phyloP scores from a whole-genome alignment of 1,284 basidiomycete genomes.

The Stereum hirsutum region DNA sequence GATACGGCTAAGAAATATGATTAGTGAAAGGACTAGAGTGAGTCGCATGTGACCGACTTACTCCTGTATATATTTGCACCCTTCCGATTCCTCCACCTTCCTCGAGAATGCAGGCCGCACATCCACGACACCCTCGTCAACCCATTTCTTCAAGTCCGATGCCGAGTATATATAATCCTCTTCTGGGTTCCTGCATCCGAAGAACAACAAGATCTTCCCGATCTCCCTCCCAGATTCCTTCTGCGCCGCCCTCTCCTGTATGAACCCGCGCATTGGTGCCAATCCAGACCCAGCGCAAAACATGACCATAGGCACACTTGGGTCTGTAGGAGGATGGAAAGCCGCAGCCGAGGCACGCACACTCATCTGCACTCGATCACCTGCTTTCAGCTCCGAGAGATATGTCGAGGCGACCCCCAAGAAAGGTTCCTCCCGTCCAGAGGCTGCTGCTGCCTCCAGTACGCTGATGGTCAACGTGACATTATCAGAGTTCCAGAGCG shows the following conservation, averaged over 20 bases:
- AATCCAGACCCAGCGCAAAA: not conserved
- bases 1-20: not conserved
- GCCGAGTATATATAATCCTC: not conserved
- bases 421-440: not conserved
- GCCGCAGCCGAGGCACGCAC: not conserved
- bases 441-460: not conserved
- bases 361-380: not conserved
- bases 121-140: not conserved
- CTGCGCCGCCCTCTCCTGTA: not conserved
- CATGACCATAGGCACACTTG: not conserved
- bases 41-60: not conserved
- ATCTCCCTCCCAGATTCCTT: not conserved
- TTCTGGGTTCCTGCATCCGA: not conserved
- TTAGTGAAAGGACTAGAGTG: not conserved
- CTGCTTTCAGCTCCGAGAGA: not conserved
- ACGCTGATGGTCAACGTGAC: not conserved
- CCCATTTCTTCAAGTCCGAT: not conserved
- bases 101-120: not conserved
- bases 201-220: not conserved
- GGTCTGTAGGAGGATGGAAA: not conserved
- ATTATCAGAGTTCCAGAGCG: not conserved
- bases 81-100: not conserved
- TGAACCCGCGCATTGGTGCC: not conserved
- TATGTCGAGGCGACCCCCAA: not conserved
- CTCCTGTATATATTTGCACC: conserved; percentile 1